A percentile compares a stretch with the other conserved stretches of the same genome.
Conservation (phyloP, 306 rosid genomes). For the cucumber (Cucumis sativus) region DNA sequence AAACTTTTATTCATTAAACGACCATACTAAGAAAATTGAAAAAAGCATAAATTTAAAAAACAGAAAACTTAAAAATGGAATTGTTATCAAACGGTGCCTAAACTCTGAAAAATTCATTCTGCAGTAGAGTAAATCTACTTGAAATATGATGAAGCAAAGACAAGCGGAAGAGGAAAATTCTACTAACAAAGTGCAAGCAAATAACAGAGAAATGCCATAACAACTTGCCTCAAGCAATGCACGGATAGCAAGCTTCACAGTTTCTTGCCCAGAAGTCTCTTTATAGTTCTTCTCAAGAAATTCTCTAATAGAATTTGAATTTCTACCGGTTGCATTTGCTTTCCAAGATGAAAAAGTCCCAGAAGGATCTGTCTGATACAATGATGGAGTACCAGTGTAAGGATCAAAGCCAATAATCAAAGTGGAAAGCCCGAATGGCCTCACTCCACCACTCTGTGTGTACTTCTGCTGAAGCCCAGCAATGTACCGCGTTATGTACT, state of each 20-base stretch:
- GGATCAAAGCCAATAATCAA: constrained; percentile 95
- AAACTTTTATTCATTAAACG: too few species aligned
- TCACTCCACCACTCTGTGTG: constrained; percentile 95
- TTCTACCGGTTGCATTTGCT: constrained; percentile 90
- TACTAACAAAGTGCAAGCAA: neutral
- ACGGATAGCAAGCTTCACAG: constrained; percentile 54
- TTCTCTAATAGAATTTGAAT: constrained; percentile 86
- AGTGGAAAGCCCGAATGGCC: constrained; percentile 97
- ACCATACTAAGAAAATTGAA: too few species aligned
- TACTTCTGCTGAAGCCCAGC: constrained; percentile 99
- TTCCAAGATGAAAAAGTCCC: constrained; percentile 98
- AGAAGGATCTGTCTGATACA: constrained; percentile 94
- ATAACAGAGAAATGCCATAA: neutral
- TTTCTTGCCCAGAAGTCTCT: constrained; percentile 64
- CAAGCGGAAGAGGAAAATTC: neutral
- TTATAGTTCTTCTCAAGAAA: constrained; percentile 90
- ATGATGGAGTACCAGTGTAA: constrained; percentile 46
- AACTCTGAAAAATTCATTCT: neutral
- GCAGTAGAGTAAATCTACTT: neutral
- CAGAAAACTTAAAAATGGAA: too few species aligned
- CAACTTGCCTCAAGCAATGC: constrained; percentile 54
- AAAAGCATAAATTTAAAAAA: too few species aligned
- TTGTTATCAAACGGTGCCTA: too few species aligned
- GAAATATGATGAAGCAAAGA: neutral
- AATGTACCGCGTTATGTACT: constrained; percentile 83